A percentile compares a stretch with the other conserved stretches of the same genome.
Conservation (phyloP, 2,329 filamentous ascomycete species). For the Hymenoscyphus scutula region DNA sequence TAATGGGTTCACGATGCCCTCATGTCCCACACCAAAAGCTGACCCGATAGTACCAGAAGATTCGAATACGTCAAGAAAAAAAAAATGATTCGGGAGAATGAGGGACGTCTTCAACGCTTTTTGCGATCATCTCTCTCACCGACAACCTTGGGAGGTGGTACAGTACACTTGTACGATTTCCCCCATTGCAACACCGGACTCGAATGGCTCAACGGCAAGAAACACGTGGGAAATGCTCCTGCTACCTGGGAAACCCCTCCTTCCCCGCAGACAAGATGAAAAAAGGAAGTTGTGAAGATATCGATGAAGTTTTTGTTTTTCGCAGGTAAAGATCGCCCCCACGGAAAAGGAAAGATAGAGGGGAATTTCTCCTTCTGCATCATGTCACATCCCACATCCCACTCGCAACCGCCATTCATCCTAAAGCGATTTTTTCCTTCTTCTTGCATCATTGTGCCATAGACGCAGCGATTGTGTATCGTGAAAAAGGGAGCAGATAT, state of each 20-base stretch:
- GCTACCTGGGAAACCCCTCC: background rate
- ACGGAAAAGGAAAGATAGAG: background rate
- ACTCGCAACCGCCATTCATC: background rate
- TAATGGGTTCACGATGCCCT: background rate
- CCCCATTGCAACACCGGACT: background rate
- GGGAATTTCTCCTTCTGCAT: background rate
- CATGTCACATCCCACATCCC: constrained; percentile 4
- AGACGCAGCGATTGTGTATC: background rate
- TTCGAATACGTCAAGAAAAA: background rate
- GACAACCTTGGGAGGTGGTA: no score
- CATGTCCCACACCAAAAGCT: background rate
- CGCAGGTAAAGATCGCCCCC: background rate
- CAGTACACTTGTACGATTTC: background rate
- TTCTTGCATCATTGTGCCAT: background rate
- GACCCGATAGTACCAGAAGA: background rate
- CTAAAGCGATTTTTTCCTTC: background rate
- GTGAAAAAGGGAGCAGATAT: background rate
- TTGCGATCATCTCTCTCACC: background rate
- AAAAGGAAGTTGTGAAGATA: background rate
- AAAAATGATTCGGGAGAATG: background rate
- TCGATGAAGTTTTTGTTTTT: background rate
- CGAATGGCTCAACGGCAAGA: background rate
- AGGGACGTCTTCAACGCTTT: background rate
- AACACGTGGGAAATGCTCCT: background rate
- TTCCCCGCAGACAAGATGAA: no score